Base-by-base conservation (phyloP, 2,329 filamentous ascomycete genomes). In the Diaporthe helianthi region DNA sequence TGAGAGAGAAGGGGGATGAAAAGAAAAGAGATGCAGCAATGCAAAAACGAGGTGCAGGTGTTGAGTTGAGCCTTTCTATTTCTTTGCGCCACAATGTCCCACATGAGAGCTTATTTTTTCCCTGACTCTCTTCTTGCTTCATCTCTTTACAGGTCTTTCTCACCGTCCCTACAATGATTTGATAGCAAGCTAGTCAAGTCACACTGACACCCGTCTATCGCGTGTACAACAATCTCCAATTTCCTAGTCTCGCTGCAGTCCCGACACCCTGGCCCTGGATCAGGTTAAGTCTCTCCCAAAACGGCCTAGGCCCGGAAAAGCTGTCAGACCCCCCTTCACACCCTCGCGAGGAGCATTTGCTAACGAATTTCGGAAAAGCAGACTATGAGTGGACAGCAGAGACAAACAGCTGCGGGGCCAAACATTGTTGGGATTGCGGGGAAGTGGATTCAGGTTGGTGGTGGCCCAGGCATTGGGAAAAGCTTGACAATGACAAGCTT, bases 401-500 rank as follows among this genome's bases (percentile, higher is more conserved):
- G 9, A 29, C 46, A 12, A 12, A 26, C 4, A 26, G 29, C 44
- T 49, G 58, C 58, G 58, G 44, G 54, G 41, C 4, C 8, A 24
- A 4, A n/a, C 41, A 36, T 3, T 19, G 26, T 7, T 33, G 58
- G n/a, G 58, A 47, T 47, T 61, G 58, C 58, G 58, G 58, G 58
- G 58, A 63, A 63, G 58, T 63, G 58, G 58, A 9, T n/a, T 47
- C 44, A 2, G 9, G 15, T 29, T 8, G 44, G 2, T 8, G 44
- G 2, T 22, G n/a, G n/a, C 24, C 29, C 29, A 12, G 29, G 51
- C n/a, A 41, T 31, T 41, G 58, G 10, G 58, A 33, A 61, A 49
- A 63, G 58, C 58, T 63, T 63, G 58, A 24, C n/a, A 12, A 7
- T 24, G 41, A 36, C 58, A 63, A 63, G 58, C 58, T 63, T 63